Evolutionary conservation across 2,329 filamentous ascomycete species (phyloP), one percentile per base, ranked within the genome.

Genomic region (Aureobasidium sp.): DNA sequence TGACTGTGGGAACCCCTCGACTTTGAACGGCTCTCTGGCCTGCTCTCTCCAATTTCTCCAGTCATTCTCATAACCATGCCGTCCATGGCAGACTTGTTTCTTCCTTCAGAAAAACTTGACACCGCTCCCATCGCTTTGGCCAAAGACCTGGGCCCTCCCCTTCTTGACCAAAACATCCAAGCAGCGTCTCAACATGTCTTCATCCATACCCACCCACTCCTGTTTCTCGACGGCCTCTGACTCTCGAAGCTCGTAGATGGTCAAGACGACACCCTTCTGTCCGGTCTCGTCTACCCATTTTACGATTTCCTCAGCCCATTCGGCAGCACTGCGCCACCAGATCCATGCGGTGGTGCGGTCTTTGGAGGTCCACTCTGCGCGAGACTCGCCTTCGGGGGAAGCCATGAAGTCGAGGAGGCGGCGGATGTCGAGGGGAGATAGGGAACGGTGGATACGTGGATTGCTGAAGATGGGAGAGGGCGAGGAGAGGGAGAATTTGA

Each of bases 61-160:
- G 27, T 9, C 27, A 29, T 29, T 5, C 4, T 9, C 27, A 29
- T 29, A 9, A 9, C 27, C 27, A 29, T 29, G 27, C 4, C n/a
- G n/a, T n/a, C 27, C 27, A 29, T 29, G 9, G 27, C 4, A 29
- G 4, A 29, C 27, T 29, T 29, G 27, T 29, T 10, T 55, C n/a
- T n/a, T n/a, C n/a, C n/a, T n/a, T 86, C 77, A 96, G 72, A 97
- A 97, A 77, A 99, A 97, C 77, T 99, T 99, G 65, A 97, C 90
- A 68, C 94, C 94, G 69, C 89, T 84, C 63, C 89, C 88, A 71
- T 93, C 90, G 1, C 8, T 19, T 68, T 93, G 91, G 58, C 84
- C 83, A 76, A 99, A 97, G 27, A 97, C 85, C 74, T 97, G 93
- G 15, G 92, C 93, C 75, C 89, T 95, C 66, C 91, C 91, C 64